Percentiles rank a stretch among this genome's conserved stretches.
Evolutionary conservation across 1,284 basidiomycete genomes (phyloP).

Genomic region (Puccinia triticina): DNA sequence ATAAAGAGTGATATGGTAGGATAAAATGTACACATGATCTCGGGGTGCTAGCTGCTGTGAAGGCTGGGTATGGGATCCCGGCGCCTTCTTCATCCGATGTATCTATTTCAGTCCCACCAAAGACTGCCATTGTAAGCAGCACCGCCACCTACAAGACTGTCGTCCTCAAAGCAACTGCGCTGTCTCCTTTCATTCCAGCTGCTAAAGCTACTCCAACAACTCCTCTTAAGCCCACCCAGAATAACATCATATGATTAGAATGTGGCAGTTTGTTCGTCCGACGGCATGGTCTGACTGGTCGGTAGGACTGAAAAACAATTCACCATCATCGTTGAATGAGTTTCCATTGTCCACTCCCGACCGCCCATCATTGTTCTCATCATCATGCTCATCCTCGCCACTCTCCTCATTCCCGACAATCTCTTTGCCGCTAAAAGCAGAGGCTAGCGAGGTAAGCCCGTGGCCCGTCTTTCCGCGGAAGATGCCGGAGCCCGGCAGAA

Average conservation of each 20-base stretch:
- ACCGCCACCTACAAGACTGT: constrained; percentile 96
- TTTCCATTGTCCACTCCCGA: not conserved
- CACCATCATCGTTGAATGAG: constrained; percentile 33
- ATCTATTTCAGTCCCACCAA: constrained; percentile 95
- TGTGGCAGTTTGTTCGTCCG: constrained; percentile 85
- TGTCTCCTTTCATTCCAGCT: constrained; percentile 88
- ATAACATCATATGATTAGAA: constrained; percentile 85
- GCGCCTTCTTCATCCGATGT: constrained; percentile 72
- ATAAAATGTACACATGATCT: too few relatives aligned
- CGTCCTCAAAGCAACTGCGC: constrained; percentile 84
- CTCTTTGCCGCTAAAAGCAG: not conserved
- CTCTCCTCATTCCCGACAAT: constrained; percentile 31
- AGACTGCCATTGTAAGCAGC: constrained; percentile 89
- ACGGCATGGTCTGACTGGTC: constrained; percentile 34
- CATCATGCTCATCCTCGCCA: constrained; percentile 54
- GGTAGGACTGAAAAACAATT: constrained; percentile 35
- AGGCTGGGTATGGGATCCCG: constrained; percentile 61
- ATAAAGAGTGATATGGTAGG: too few relatives aligned
- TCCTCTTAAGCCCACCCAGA: constrained; percentile 95
- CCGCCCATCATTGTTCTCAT: constrained; percentile 57
- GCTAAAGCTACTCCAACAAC: constrained; percentile 96
- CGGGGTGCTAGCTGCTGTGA: too few relatives aligned
- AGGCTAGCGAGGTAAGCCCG: not conserved
- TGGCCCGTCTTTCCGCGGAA: constrained; percentile 15
- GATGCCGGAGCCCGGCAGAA: constrained; percentile 46